Evolutionary conservation across 257 asterid species (phyloP).

Genomic region (Fraxinus quadrangulata): DNA sequence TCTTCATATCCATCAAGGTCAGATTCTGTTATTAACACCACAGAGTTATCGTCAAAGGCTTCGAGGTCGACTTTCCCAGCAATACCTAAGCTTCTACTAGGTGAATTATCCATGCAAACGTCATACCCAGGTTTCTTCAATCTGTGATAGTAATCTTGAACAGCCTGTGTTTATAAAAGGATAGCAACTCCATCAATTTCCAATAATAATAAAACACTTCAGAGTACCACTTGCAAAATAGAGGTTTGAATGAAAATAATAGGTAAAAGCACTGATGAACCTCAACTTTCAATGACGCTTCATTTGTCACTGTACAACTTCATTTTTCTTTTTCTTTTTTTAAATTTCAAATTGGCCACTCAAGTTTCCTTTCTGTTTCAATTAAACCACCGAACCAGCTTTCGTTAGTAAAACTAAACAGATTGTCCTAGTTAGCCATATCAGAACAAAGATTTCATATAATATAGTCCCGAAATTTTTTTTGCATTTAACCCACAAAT

Average conservation of each 20-base stretch:
- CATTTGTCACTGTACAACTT: background rate
- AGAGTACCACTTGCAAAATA: background rate
- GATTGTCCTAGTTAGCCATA: background rate
- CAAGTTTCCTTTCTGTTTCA: background rate
- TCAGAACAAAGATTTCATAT: background rate
- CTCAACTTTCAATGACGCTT: background rate
- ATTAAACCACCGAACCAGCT: background rate
- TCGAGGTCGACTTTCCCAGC: conserved; percentile 35
- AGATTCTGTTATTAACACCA: conserved; percentile 69
- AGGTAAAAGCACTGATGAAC: background rate
- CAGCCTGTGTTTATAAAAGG: background rate
- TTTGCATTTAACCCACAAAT: background rate
- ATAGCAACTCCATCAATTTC: too few relatives aligned
- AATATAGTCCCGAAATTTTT: background rate
- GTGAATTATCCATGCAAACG: conserved; percentile 22
- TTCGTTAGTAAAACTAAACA: background rate
- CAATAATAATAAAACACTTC: background rate
- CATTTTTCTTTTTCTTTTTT: too few relatives aligned
- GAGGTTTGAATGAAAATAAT: background rate
- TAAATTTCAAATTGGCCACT: background rate
- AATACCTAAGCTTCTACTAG: conserved; percentile 14
- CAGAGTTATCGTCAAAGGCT: conserved; percentile 65
- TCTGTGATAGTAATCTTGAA: background rate
- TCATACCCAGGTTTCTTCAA: conserved; percentile 9
- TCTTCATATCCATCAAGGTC: conserved; percentile 91